Evolutionary conservation across 176 grass and related monocot genomes (phyloP).

Genomic region (Typha latifolia): DNA sequence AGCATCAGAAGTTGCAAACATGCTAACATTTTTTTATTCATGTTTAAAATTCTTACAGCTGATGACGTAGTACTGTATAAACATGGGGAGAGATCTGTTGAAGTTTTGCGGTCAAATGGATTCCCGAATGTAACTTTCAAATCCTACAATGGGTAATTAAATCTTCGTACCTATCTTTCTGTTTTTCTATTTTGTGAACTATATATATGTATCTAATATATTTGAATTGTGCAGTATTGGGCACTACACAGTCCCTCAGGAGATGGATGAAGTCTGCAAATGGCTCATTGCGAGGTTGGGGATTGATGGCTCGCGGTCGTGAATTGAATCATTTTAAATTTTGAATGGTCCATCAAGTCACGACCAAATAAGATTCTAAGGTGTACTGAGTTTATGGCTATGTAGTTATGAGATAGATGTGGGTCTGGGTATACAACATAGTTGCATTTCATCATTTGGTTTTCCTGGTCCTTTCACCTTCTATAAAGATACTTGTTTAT

Average conservation of each 20-base stretch:
- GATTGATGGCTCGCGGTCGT: slow-evolving; percentile 15
- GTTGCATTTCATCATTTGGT: background rate
- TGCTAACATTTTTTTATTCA: background rate
- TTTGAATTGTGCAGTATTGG: slow-evolving; percentile 54
- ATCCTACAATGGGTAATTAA: slow-evolving; percentile 62
- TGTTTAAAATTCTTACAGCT: slow-evolving; percentile 37
- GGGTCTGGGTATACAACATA: background rate
- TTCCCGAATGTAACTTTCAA: slow-evolving; percentile 82
- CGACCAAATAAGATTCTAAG: background rate
- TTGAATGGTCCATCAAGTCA: background rate
- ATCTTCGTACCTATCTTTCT: background rate
- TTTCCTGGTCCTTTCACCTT: background rate
- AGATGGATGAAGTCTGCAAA: slow-evolving; percentile 88
- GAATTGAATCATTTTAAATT: background rate
- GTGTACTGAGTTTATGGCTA: background rate
- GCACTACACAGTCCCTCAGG: slow-evolving; percentile 82
- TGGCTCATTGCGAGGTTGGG: slow-evolving; percentile 54
- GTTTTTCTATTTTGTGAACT: background rate
- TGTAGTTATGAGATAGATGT: background rate
- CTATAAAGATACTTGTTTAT: background rate
- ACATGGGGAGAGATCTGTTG: slow-evolving; percentile 81
- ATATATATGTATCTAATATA: background rate
- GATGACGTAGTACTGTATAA: slow-evolving; percentile 83
- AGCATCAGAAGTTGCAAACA: background rate
- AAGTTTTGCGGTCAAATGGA: slow-evolving; percentile 53